Evolutionary conservation across 768 basidiomycete species (phyloP).

Genomic region (Rhizopogon vesiculosus): DNA sequence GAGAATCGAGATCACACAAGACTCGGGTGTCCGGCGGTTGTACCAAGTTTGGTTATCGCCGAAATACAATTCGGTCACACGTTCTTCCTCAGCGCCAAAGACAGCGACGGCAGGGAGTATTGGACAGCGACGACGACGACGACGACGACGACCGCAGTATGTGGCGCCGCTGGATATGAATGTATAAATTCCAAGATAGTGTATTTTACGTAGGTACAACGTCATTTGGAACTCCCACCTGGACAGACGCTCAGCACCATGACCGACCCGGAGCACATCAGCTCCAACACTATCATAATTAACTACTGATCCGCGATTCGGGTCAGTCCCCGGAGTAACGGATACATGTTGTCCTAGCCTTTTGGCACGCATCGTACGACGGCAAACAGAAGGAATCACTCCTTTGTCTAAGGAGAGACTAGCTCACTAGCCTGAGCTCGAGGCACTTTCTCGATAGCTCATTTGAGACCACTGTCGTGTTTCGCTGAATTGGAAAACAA

Average conservation of each 20-base stretch:
- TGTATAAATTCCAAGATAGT: background rate
- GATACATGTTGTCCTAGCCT: too few species aligned
- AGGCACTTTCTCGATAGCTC: constrained; percentile 12
- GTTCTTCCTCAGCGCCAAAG: background rate
- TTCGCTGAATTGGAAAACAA: constrained; percentile 62
- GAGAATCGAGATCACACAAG: background rate
- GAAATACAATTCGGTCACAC: background rate
- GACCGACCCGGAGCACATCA: too few species aligned
- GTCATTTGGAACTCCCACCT: background rate
- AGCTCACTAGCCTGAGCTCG: background rate
- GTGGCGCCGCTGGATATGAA: background rate
- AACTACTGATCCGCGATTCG: too few species aligned
- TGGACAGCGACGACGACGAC: background rate
- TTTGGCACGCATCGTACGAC: too few species aligned
- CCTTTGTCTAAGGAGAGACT: too few species aligned
- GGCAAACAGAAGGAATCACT: too few species aligned
- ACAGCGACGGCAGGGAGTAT: background rate
- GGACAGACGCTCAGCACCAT: too few species aligned
- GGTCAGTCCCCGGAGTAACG: too few species aligned
- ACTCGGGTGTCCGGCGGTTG: background rate
- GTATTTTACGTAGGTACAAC: background rate
- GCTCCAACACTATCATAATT: too few species aligned
- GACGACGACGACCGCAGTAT: background rate
- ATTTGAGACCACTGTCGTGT: constrained; percentile 23
- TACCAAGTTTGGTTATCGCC: background rate